Evolutionary conservation across 768 basidiomycete genomes (phyloP), one percentile per base, ranked within the genome.

Genomic region (Dioszegia crocea): DNA sequence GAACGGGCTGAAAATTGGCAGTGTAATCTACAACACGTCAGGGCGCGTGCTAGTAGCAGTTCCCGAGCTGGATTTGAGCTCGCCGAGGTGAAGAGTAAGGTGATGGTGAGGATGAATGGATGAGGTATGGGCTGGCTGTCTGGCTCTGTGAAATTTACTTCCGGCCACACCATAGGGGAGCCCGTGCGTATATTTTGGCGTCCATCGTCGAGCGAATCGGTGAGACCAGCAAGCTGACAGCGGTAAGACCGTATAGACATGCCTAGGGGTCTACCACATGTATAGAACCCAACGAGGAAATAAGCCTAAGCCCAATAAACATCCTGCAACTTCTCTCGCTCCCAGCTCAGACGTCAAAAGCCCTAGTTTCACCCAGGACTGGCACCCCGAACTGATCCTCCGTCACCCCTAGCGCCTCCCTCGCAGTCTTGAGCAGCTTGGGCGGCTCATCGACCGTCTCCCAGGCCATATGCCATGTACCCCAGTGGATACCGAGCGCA

Each of bases 401-500:
- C n/a, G 77, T 70, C n/a, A 88, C 74, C 0, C 82, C 84, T 0
- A 80, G 64, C 68, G 81, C 81, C 66, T 80, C 77, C 53, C 82
- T 81, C 56, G 84, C 85, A 45, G 80, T 77, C 8, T 77, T 81
- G 38, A 88, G 79, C 57, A 79, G 76, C 60, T 76, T 78, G 0
- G 85, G 85, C 31, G 86, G 86, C 66, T 87, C 86, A 26, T 81
- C 71, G 31, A 86, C 79, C n/a, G 82, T 64, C 49, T 74, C 70
- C 44, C 36, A 52, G 3, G 70, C 67, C 57, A 74, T 65, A 41
- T 64, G 62, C 68, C 70, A 72, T 21, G 68, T 67, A 0, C 83
- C 85, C 85, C 85, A 87, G 71, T 86, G 86, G 82, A 87, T 87
- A 0, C 82, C 86, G 6, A 88, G 66, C 0, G 84, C 86, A 57